A percentile compares a stretch with the other conserved stretches of the same genome.
Conservation (phyloP, 345 rosid species). For the Geranium rotundifolium region DNA sequence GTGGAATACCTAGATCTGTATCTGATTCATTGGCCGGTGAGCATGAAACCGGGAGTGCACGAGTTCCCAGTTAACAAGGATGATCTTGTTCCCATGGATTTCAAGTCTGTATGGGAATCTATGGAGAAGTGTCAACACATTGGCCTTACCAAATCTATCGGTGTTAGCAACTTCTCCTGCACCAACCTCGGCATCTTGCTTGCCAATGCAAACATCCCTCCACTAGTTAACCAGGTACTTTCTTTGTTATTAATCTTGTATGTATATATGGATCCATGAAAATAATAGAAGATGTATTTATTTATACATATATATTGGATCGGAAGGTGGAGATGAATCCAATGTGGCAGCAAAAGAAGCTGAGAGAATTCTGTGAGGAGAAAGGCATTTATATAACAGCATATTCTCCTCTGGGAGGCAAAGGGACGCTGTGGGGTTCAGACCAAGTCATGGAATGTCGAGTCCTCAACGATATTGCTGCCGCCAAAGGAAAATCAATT, state of each 20-base stretch:
- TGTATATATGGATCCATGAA: too few relatives aligned
- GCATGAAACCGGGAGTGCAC: slow-evolving; percentile 3
- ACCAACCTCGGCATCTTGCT: slow-evolving; percentile 5
- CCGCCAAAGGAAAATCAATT: slow-evolving; percentile 10
- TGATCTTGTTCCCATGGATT: slow-evolving; percentile 11
- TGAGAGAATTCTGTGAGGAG: slow-evolving; percentile 14
- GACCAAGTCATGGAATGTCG: slow-evolving; percentile 11
- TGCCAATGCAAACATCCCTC: slow-evolving; percentile 3
- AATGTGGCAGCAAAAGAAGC: slow-evolving; percentile 22
- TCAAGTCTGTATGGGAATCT: slow-evolving; percentile 13
- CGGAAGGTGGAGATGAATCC: slow-evolving; percentile 23
- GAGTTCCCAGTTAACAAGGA: background rate
- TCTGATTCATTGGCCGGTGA: slow-evolving; percentile 8
- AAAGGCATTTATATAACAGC: slow-evolving; percentile 12
- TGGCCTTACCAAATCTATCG: slow-evolving; percentile 11
- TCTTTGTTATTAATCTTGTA: too few relatives aligned
- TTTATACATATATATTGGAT: too few relatives aligned
- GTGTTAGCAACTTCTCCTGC: slow-evolving; percentile 12
- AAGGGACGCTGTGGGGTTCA: slow-evolving; percentile 16
- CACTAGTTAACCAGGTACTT: slow-evolving; percentile 12
- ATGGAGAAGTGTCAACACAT: slow-evolving; percentile 11
- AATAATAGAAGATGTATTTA: too few relatives aligned
- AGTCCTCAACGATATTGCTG: slow-evolving; percentile 17
- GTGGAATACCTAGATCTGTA: slow-evolving; percentile 9
- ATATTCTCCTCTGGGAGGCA: slow-evolving; percentile 20